Conservation (phyloP, 1,139 yeast genomes). For the Groenewaldozyma sp. region DNA sequence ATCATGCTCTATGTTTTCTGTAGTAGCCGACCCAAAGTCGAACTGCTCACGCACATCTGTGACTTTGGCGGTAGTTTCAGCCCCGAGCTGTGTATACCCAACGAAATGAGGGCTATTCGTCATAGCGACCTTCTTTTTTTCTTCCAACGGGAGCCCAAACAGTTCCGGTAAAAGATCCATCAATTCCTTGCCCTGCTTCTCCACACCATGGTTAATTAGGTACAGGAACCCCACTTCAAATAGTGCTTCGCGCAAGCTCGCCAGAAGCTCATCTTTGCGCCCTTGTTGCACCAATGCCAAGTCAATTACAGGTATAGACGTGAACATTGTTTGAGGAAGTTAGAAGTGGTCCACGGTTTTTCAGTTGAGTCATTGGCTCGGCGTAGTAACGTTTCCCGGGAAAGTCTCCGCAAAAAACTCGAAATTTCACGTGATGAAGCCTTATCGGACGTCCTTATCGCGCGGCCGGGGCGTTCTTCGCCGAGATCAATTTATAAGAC, state of each 20-base stretch:
- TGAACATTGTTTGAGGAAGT: background rate
- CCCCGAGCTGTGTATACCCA: constrained; percentile 58
- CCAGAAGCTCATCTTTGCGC: constrained; percentile 30
- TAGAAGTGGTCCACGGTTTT: too few relatives aligned
- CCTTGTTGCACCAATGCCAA: background rate
- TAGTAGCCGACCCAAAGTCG: constrained; percentile 55
- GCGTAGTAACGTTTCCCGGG: too few relatives aligned
- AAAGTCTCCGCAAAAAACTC: too few relatives aligned
- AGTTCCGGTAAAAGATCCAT: constrained; percentile 39
- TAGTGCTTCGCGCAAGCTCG: constrained; percentile 43
- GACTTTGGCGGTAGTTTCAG: constrained; percentile 52
- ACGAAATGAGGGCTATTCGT: constrained; percentile 54
- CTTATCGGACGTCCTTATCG: background rate
- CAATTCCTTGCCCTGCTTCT: constrained; percentile 34
- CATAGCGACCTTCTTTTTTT: constrained; percentile 50
- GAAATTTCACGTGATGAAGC: background rate
- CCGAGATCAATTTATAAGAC: too few relatives aligned
- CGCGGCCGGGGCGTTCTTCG: too few relatives aligned
- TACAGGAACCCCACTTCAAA: constrained; percentile 56
- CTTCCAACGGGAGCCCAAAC: constrained; percentile 45
- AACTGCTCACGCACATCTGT: constrained; percentile 63
- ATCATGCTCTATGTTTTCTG: constrained; percentile 20
- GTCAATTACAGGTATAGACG: background rate
- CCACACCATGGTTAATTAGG: constrained; percentile 41
- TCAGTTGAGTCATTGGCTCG: too few relatives aligned